Percentiles rank a stretch among this genome's conserved stretches.
Conservation (phyloP, 345 rosid species). For the Gossypium thurberi region DNA sequence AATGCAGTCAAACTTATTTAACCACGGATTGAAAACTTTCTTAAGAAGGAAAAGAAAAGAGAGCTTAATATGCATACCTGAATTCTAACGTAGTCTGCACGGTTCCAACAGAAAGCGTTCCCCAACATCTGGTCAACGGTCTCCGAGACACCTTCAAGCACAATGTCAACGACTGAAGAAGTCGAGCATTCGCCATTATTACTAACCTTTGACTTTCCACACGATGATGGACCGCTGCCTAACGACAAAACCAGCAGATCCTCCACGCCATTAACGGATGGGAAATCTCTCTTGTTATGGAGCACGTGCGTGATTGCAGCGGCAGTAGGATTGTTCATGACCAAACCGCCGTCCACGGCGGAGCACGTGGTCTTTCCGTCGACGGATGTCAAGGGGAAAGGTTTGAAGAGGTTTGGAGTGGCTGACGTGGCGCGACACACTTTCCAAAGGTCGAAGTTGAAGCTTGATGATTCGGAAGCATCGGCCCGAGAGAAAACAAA, state of each 20-base stretch:
- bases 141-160: slow-evolving; percentile 86
- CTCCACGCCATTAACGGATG: slow-evolving; percentile 72
- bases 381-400: slow-evolving; percentile 56
- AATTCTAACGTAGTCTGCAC: slow-evolving; percentile 86
- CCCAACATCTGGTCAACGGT: slow-evolving; percentile 92
- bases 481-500: slow-evolving; percentile 98
- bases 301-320: slow-evolving; percentile 93
- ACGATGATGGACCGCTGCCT: slow-evolving; percentile 57
- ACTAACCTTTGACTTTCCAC: slow-evolving; percentile 31
- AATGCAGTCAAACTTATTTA: not conserved
- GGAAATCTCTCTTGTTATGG: slow-evolving; percentile 94
- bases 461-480: slow-evolving; percentile 83
- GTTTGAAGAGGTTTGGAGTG: slow-evolving; percentile 76
- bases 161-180: slow-evolving; percentile 64
- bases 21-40: slow-evolving; percentile 10
- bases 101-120: slow-evolving; percentile 93
- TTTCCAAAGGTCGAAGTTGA: slow-evolving; percentile 86
- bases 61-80: slow-evolving; percentile 40
- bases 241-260: slow-evolving; percentile 78
- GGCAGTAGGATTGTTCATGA: slow-evolving; percentile 96
- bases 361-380: slow-evolving; percentile 76
- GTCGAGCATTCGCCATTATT: slow-evolving; percentile 63
- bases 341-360: slow-evolving; percentile 88
- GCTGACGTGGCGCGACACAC: slow-evolving; percentile 91
- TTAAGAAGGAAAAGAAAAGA: slow-evolving; percentile 11